Percentiles rank a stretch among this genome's conserved stretches.
These are phyloP conservation scores for Fusarium circinatum DNA, from an alignment of 2,329 filamentous ascomycete species.

Conservation along the genomic window DNA sequence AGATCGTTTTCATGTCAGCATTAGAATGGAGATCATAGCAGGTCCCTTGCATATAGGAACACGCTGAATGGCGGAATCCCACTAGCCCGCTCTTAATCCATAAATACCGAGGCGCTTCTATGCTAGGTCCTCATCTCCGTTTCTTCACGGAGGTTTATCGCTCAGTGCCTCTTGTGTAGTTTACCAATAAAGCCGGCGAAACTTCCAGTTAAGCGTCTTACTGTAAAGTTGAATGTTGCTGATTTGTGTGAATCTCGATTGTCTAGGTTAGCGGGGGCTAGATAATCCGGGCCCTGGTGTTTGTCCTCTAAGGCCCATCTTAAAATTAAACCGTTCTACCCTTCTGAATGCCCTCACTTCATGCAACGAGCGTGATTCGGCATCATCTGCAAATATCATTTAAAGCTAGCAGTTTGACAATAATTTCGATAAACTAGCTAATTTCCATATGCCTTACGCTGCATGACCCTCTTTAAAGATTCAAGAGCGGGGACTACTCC, in stretches of 20 bases:
- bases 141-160: neutral
- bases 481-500: neutral
- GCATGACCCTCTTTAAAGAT: neutral
- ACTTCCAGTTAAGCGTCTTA: neutral
- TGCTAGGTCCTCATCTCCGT: neutral
- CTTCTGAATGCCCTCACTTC: neutral
- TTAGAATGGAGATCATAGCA: neutral
- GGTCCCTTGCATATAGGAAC: neutral
- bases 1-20: neutral
- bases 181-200: neutral
- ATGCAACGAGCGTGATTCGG: neutral
- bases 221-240: neutral
- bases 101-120: neutral
- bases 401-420: neutral
- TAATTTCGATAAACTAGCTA: neutral
- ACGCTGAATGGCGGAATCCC: accelerated
- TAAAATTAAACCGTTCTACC: neutral
- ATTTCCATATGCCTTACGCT: neutral
- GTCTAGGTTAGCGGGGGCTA: neutral
- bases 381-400: neutral
- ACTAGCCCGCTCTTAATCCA: neutral
- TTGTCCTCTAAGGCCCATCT: neutral
- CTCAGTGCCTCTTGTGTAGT: accelerated
- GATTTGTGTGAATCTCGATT: neutral
- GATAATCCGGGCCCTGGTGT: neutral